Base-by-base conservation (phyloP, 805 yeast genomes). In the Suhomyces vadensis region DNA sequence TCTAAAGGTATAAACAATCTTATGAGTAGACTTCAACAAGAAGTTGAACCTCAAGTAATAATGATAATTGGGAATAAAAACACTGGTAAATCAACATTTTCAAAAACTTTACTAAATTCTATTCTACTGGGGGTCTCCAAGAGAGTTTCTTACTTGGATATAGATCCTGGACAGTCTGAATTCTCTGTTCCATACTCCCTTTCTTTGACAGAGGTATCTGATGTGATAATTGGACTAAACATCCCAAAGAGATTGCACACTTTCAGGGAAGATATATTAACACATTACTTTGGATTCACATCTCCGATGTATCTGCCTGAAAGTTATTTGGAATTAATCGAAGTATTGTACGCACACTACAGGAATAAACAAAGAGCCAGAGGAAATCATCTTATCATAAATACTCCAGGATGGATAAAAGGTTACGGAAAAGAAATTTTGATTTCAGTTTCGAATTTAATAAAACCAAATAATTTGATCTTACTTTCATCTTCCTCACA, bases 111-210 rank as follows among this genome's bases (percentile, higher is more conserved):
- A 5, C 43, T 79, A 4, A 85, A 87, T 52, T 65, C 65, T 17
- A 52, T 81, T 1, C 55, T 78, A 3, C 44, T 55, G 6, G 51
- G 54, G 3, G 46, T 52, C 1, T 44, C 58, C 0, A 57, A 66
- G 7, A n/a, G 17, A 0, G 64, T 83, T 2, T 71, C 75, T 16
- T 75, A 82, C 29, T 52, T 91, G 31, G 97, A 91, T 54, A 58
- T 88, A 1, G 98, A 91, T 58, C 96, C 97, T 0, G 96, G 95
- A 0, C 96, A 90, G 58, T 81, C 95, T 0, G 95, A 87, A 54
- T 81, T 75, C 50, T 81, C 90, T 0, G 69, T 70, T 6, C 94
- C 96, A 0, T 90, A 85, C 24, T 77, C 85, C 35, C 63, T 90
- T 2, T 80, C 95, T 0, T 61, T 86, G 9, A 70, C 77, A 1